Percentiles rank a stretch among this genome's conserved stretches.
These are phyloP conservation scores for Diplodia sapinea DNA, from an alignment of 2,329 filamentous ascomycete genomes.

Conservation along the genomic window DNA sequence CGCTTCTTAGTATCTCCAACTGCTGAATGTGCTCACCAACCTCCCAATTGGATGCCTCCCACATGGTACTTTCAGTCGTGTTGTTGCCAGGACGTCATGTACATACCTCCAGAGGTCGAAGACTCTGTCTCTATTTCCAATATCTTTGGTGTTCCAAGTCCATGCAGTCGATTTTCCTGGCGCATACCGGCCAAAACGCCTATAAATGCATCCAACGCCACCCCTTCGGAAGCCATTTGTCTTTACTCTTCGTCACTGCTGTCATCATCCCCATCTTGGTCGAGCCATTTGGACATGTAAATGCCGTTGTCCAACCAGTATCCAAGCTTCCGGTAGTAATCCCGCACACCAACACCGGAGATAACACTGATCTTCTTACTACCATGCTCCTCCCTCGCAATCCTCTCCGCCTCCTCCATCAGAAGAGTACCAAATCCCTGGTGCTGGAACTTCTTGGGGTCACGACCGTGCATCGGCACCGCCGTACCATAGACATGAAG, in stretches of 20 bases:
- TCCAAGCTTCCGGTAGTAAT: constrained; percentile 91
- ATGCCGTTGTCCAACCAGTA: constrained; percentile 70
- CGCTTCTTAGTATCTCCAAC: too few species aligned
- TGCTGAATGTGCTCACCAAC: too few species aligned
- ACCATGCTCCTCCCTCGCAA: constrained; percentile 91
- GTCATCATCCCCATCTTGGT: constrained; percentile 25
- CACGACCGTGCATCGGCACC: constrained; percentile 94
- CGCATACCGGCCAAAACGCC: constrained; percentile 2
- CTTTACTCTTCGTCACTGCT: constrained; percentile 27
- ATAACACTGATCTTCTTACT: constrained; percentile 96
- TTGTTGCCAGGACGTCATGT: not conserved
- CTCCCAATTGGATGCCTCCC: too few species aligned
- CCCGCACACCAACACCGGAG: constrained; percentile 93
- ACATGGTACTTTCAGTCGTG: not conserved
- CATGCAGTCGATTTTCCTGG: not conserved
- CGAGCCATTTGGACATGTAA: constrained; percentile 59
- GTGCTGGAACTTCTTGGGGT: constrained; percentile 97
- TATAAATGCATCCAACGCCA: not conserved
- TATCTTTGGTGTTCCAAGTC: not conserved
- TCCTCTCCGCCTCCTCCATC: constrained; percentile 98
- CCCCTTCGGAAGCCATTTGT: too few species aligned
- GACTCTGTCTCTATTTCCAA: not conserved
- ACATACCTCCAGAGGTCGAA: not conserved
- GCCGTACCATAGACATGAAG: constrained; percentile 96
- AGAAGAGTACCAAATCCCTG: constrained; percentile 94